Conservation (phyloP, 2,329 filamentous ascomycete species). For the Cercospora sp. region DNA sequence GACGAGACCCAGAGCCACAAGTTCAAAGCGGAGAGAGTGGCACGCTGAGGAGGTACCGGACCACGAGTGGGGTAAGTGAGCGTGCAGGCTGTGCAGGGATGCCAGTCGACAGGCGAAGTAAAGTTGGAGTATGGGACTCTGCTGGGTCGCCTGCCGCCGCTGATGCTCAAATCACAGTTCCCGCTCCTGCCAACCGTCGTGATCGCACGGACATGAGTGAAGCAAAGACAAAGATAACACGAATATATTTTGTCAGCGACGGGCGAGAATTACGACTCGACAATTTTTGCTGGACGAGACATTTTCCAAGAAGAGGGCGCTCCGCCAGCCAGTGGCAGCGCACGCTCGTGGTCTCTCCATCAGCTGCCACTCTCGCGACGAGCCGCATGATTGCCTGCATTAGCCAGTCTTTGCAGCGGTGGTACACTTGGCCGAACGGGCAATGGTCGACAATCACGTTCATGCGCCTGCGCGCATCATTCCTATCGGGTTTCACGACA, state of each 20-base stretch:
- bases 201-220: neutral
- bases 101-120: neutral
- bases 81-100: neutral
- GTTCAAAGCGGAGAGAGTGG: neutral
- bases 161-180: neutral
- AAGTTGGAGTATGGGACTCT: neutral
- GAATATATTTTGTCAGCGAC: neutral
- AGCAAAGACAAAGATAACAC: neutral
- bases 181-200: neutral
- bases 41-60: neutral
- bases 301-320: constrained; percentile 1
- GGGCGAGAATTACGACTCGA: neutral
- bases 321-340: neutral
- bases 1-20: neutral
- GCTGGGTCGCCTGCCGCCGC: neutral
- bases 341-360: constrained; percentile 1
- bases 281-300: neutral
- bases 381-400: constrained; percentile 13
- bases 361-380: constrained; percentile 13
- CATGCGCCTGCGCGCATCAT: constrained; percentile 13
- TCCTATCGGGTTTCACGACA: constrained; percentile 10
- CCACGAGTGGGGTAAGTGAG: neutral
- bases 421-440: neutral
- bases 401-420: neutral
- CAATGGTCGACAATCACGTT: constrained; percentile 2